Percentiles rank a stretch among this genome's conserved stretches.
Evolutionary conservation across 164 flowering plant species (phyloP).

Genomic region (Litsea cubeba): DNA sequence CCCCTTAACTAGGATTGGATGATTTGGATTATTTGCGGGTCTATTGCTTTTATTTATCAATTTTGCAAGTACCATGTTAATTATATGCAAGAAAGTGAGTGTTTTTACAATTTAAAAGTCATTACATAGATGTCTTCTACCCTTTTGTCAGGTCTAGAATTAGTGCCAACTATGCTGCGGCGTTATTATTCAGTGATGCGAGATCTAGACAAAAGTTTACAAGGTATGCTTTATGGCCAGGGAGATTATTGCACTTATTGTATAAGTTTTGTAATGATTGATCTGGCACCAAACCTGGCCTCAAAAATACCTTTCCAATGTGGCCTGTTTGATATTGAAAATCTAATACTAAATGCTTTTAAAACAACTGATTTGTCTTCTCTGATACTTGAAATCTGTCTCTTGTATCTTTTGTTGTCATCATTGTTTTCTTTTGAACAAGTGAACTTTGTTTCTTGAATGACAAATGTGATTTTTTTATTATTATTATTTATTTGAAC

Average conservation of each 20-base stretch:
- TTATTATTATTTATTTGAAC: neutral
- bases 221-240: conserved; percentile 40
- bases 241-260: neutral
- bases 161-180: conserved; percentile 66
- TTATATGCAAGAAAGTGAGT: neutral
- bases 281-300: neutral
- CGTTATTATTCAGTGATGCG: conserved; percentile 71
- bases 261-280: neutral
- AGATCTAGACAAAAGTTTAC: conserved; percentile 81
- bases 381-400: neutral
- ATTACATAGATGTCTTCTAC: neutral
- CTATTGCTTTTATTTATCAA: neutral
- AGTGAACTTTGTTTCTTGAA: too few relatives aligned
- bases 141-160: conserved; percentile 51
- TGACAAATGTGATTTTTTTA: too few relatives aligned
- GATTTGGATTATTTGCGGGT: neutral
- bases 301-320: neutral
- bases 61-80: neutral
- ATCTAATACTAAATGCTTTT: neutral
- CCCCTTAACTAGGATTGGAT: neutral
- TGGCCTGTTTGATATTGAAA: too few relatives aligned
- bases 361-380: neutral
- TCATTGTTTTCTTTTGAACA: neutral
- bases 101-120: neutral
- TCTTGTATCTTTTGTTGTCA: neutral